Evolutionary conservation across 2,329 filamentous ascomycete genomes (phyloP), one percentile per base, ranked within the genome.

Genomic region (Verticillium isaacii): DNA sequence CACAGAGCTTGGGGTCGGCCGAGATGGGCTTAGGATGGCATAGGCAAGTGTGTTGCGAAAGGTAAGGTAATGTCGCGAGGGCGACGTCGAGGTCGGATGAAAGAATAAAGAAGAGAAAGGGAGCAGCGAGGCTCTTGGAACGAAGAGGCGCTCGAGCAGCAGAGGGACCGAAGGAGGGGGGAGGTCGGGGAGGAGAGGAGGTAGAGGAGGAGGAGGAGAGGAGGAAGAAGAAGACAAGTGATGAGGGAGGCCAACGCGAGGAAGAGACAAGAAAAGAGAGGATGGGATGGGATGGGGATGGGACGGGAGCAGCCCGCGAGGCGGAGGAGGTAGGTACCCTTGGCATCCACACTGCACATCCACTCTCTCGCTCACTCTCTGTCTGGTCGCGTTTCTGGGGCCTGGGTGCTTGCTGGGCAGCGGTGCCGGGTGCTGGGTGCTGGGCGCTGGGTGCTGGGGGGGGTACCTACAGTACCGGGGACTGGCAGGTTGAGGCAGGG

Each of bases 161-260:
- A 69, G 69, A 68, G 69, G 72, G 71, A 74, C 71, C 73, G 74
- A 71, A 69, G 72, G 70, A 63, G 61, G 61, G 60, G 61, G 68
- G 67, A 66, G 66, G 66, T 68, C 66, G 66, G 67, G 68, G 70
- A 63, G 63, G 60, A 60, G 41, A 50, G 57, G 50, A 55, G 65
- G 64, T 62, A 63, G 54, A 55, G 58, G 64, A 59, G 62, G 62
- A 65, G 60, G 56, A 62, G 64, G 60, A 57, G n/a, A 66, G 65
- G 63, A 64, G 64, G 66, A 67, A 65, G 69, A 67, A 65, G 66
- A 68, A 70, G 64, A 64, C 61, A 60, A 36, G 50, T 57, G 50
- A 45, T 65, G 64, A 63, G 63, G 52, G 56, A 60, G 64, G 60
- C 62, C 61, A 65, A 61, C 45, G 61, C 63, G 60, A 59, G 32